These are phyloP conservation scores for Pseudognaphalium luteoalbum DNA, from an alignment of 129 eudicot genomes.

Conservation along the genomic window DNA sequence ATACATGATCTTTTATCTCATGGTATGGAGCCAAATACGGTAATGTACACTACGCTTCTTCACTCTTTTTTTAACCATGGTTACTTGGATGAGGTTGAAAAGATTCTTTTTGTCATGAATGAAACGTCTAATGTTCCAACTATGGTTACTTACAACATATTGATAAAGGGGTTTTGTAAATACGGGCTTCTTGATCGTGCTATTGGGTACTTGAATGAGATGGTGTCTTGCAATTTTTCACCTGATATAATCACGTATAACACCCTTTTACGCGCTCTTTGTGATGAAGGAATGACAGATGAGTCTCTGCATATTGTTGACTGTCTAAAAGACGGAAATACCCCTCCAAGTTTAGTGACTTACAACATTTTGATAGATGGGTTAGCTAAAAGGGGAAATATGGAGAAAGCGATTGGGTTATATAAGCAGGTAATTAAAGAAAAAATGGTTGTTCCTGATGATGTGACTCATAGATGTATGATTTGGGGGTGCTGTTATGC, in stretches of 20 bases:
- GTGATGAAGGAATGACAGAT: constrained; percentile 59
- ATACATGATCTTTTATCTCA: constrained; percentile 51
- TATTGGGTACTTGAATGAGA: constrained; percentile 50
- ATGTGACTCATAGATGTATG: constrained; percentile 59
- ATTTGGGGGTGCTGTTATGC: constrained; percentile 65
- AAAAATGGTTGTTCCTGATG: constrained; percentile 54
- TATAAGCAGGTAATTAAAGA: constrained; percentile 46
- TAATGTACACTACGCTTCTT: constrained; percentile 70
- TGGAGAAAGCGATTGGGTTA: constrained; percentile 64
- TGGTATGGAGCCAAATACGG: constrained; percentile 62
- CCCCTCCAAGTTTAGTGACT: constrained; percentile 59
- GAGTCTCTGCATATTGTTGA: constrained; percentile 56
- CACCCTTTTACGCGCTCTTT: constrained; percentile 63
- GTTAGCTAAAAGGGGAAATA: constrained; percentile 60
- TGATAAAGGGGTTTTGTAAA: constrained; percentile 73
- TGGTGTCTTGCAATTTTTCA: constrained; percentile 45
- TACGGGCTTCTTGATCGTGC: constrained; percentile 64
- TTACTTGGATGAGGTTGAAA: constrained; percentile 53
- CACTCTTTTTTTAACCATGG: constrained; percentile 63
- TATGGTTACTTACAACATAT: constrained; percentile 61
- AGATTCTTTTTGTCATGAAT: constrained; percentile 53
- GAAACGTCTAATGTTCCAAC: constrained; percentile 52
- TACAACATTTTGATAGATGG: constrained; percentile 77
- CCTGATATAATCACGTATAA: constrained; percentile 86
- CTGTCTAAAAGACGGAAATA: constrained; percentile 38